These are phyloP conservation scores for Plasmodium chabaudi DNA, from an alignment of 169 alveolate genomes.

Conservation along the genomic window DNA sequence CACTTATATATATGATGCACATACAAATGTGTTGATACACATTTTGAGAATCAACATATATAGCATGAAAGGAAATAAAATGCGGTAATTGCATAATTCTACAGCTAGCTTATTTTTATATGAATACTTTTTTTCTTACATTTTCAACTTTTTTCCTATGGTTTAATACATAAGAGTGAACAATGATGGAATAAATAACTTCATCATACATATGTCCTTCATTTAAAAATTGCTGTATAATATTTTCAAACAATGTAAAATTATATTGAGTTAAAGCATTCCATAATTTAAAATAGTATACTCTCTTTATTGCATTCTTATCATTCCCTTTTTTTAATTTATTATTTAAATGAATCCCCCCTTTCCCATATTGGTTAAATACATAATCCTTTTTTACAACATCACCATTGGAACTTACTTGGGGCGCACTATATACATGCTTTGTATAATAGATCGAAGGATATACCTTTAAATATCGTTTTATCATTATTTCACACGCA, in stretches of 20 bases:
- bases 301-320: slow-evolving; percentile 64
- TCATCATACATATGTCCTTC: slow-evolving; percentile 85
- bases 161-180: slow-evolving; percentile 81
- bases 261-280: slow-evolving; percentile 70
- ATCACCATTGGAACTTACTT: slow-evolving; percentile 15
- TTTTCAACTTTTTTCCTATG: slow-evolving; percentile 81
- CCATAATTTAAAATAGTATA: slow-evolving; percentile 73
- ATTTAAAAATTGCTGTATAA: slow-evolving; percentile 68
- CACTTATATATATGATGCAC: too few relatives aligned
- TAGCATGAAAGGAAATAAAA: too few relatives aligned
- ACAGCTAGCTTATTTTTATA: too few relatives aligned
- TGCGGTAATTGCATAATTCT: too few relatives aligned
- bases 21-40: too few relatives aligned
- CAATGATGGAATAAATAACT: slow-evolving; percentile 86
- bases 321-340: slow-evolving; percentile 60
- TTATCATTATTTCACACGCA: slow-evolving; percentile 25
- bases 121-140: slow-evolving; percentile 38
- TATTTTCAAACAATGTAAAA: slow-evolving; percentile 70
- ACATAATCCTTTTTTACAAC: slow-evolving; percentile 65
- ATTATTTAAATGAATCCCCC: slow-evolving; percentile 49
- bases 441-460: slow-evolving; percentile 72
- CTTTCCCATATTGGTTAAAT: slow-evolving; percentile 56
- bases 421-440: slow-evolving; percentile 66
- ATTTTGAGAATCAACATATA: too few relatives aligned
- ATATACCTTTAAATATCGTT: slow-evolving; percentile 54